Base-by-base conservation (phyloP, 2,329 filamentous ascomycete genomes). In the Fusarium brevicatenulatum region DNA sequence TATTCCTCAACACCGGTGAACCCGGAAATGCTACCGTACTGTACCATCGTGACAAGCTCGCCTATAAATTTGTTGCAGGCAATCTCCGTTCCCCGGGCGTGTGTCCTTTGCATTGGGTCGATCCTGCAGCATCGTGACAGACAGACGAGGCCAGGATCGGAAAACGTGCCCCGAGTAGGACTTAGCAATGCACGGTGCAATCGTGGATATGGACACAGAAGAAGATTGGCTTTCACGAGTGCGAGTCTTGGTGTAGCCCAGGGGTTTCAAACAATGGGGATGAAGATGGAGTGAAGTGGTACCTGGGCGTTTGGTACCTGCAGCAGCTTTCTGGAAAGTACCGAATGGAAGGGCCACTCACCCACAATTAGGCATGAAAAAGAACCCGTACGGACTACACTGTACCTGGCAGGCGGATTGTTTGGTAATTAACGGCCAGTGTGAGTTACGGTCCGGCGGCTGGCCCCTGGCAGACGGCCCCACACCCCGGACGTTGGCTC, bases 401-500 rank as follows among this genome's bases (percentile, higher is more conserved):
- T 47, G 60, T 62, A 44, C 50, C 58, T 62, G 50, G 50, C 32
- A 66, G 65, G 63, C 72, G 47, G 25, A 54, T 59, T 59, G 43
- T 56, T 63, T 67, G 62, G 46, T 63, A 67, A 69, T 69, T 65
- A 58, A 71, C 56, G 49, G 50, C 50, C 60, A 70, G 63, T 61
- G 64, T 72, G 59, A 72, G 58, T 65, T 57, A 54, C 66, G 57
- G 54, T 67, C 52, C 57, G 61, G 66, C 60, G 67, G 70, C 66
- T 74, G 63, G 61, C 54, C 71, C 74, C 73, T 68, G 62, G 64
- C 64, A 68, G 34, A 61, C 73, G 74, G 76, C 76, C 76, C 76
- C 75, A 77, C 74, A 66, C 73, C 65, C 76, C 76, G 76, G 69
- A 67, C 66, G 71, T 68, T 78, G 69, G 74, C 63, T 73, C 66